Conservation (phyloP, 2,329 filamentous ascomycete species). For the Phyllosticta capitalensis region DNA sequence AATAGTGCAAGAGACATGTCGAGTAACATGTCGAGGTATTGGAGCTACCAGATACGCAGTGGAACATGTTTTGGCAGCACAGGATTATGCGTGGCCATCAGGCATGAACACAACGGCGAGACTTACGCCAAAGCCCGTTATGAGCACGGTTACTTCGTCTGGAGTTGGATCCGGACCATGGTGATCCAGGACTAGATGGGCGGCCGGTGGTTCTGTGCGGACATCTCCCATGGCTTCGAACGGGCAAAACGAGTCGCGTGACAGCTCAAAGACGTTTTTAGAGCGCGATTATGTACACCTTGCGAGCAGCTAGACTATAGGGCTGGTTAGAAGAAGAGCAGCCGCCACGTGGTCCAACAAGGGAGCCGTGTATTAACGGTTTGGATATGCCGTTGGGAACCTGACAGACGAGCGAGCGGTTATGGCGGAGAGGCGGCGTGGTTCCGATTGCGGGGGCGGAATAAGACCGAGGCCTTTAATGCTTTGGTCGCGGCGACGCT, state of each 20-base stretch:
- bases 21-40: not conserved
- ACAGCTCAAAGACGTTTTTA: not conserved
- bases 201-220: not conserved
- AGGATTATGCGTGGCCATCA: not conserved
- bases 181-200: not conserved
- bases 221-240: constrained; percentile 6
- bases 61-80: constrained; percentile 2
- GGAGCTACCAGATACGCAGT: not conserved
- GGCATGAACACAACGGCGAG: not conserved
- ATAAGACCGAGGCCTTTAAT: not conserved
- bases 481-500: not conserved
- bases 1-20: not conserved
- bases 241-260: not conserved
- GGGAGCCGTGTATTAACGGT: not conserved
- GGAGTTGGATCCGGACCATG: not conserved
- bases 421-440: not conserved
- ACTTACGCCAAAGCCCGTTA: constrained; percentile 39
- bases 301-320: not conserved
- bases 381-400: not conserved
- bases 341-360: not conserved
- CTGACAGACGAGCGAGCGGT: not conserved
- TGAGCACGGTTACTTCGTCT: constrained; percentile 30
- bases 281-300: not conserved
- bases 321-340: not conserved
- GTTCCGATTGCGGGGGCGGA: not conserved